Evolutionary conservation across 176 grass and related monocot genomes (phyloP), one percentile per base, ranked within the genome.

Genomic region (Tillandsia fasciculata): DNA sequence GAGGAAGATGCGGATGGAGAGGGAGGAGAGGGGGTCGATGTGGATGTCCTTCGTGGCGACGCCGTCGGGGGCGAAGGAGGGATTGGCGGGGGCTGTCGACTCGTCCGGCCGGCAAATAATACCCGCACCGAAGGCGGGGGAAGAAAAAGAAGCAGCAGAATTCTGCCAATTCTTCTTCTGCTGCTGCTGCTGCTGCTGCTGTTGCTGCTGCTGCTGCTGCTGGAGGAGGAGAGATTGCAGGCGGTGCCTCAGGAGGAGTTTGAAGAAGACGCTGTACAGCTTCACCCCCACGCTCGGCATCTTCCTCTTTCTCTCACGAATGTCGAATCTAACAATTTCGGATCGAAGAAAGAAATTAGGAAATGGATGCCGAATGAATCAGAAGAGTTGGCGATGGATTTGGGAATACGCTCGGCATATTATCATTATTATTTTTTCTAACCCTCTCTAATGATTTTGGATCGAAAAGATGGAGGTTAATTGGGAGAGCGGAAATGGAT

Each of bases 191-290:
- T 42, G 33, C 33, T 42, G 33, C 33, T 42, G n/a, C 14, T 58
- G 6, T 15, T 13, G 54, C n/a, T n/a, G 20, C 53, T 13, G 18
- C 13, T 13, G 24, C 11, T 3, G 71, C n/a, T 20, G 59, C 64
- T 57, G 47, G 59, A 51, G 26, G 10, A 76, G 53, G 64, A 92
- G 89, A 12, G 85, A 71, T 61, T 96, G 87, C 52, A 96, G 87
- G 68, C 85, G 85, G 85, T 91, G 91, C 72, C 86, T 89, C 22
- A 96, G 74, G 12, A 91, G 76, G 20, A 96, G 72, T 85, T 96
- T 96, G 87, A 96, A 96, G 87, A 96, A 96, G 61, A 96, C 87
- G 77, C 91, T 96, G 85, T 96, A 96, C 73, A 96, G 81, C 80
- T 96, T 88, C 64, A 96, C 91, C 64, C 79, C 91, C 71, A 96